Percentiles rank a stretch among this genome's conserved stretches.
Conservation (phyloP, 139 green algal genomes). For the Tetraselmis striata region DNA sequence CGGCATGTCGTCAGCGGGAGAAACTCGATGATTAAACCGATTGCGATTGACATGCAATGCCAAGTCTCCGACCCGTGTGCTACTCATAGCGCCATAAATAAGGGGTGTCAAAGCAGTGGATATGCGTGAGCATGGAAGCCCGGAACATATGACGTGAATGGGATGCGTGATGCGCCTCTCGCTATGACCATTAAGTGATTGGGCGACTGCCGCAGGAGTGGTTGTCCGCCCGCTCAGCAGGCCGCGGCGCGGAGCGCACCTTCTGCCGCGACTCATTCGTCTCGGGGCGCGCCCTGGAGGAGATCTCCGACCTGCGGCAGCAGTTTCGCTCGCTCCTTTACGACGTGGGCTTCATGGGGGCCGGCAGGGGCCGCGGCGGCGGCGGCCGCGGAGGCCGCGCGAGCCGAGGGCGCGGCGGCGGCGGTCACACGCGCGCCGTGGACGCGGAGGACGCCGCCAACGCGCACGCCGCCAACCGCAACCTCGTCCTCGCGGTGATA, state of each 20-base stretch:
- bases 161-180: too few species aligned
- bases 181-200: too few species aligned
- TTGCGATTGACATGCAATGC: too few species aligned
- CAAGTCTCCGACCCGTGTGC: too few species aligned
- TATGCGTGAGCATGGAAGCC: too few species aligned
- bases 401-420: too few species aligned
- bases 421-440: not conserved
- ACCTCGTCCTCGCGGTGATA: not conserved
- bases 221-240: not conserved
- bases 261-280: slow-evolving; percentile 19
- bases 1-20: too few species aligned
- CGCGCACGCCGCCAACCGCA: not conserved
- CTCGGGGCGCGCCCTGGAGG: slow-evolving; percentile 13
- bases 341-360: not conserved
- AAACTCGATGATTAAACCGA: too few species aligned
- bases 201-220: not conserved
- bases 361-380: not conserved
- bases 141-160: too few species aligned
- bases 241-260: slow-evolving; percentile 3
- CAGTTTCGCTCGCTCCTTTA: slow-evolving; percentile 12
- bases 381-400: not conserved
- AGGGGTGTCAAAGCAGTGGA: too few species aligned
- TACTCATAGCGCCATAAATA: too few species aligned
- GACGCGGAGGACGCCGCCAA: not conserved
- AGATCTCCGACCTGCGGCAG: slow-evolving; percentile 15